These are phyloP conservation scores for Tilletia walkeri DNA, from an alignment of 1,284 basidiomycete species.

Conservation along the genomic window DNA sequence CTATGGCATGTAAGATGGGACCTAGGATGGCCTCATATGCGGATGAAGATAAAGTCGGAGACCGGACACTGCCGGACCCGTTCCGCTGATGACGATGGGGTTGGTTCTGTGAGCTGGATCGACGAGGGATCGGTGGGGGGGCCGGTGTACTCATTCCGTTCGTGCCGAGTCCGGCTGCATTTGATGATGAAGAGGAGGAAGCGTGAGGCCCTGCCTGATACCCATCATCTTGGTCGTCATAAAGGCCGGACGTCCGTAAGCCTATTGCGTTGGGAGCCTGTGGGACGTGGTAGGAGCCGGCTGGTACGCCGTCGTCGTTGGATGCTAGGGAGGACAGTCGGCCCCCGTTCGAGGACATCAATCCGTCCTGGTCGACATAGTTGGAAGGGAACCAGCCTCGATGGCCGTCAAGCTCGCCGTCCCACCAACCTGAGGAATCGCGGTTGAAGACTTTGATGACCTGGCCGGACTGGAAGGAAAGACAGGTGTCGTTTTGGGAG, in stretches of 20 bases:
- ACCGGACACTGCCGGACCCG: not conserved
- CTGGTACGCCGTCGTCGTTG: not conserved
- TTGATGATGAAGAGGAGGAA: not conserved
- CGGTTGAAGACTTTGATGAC: constrained; percentile 83
- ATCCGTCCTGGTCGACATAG: constrained; percentile 48
- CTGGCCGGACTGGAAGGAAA: constrained; percentile 83
- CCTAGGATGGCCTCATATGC: constrained; percentile 30
- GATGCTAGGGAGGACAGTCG: constrained; percentile 1
- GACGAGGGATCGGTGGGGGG: constrained; percentile 2
- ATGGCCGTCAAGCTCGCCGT: constrained; percentile 72
- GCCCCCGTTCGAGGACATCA: constrained; percentile 2
- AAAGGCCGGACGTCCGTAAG: not conserved
- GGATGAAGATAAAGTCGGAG: not conserved
- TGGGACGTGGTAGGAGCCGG: not conserved
- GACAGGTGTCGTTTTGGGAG: constrained; percentile 62
- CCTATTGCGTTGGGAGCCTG: not conserved
- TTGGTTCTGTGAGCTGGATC: constrained; percentile 5
- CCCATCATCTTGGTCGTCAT: constrained; percentile 1
- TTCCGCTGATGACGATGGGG: not conserved
- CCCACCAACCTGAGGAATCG: constrained; percentile 95
- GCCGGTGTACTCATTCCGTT: not conserved
- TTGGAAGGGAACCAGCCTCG: constrained; percentile 95
- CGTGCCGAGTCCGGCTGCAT: not conserved
- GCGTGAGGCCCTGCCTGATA: not conserved
- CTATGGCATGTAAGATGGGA: constrained; percentile 75